Conservation (phyloP, 148 eudicot species). For the Polygonum aviculare region DNA sequence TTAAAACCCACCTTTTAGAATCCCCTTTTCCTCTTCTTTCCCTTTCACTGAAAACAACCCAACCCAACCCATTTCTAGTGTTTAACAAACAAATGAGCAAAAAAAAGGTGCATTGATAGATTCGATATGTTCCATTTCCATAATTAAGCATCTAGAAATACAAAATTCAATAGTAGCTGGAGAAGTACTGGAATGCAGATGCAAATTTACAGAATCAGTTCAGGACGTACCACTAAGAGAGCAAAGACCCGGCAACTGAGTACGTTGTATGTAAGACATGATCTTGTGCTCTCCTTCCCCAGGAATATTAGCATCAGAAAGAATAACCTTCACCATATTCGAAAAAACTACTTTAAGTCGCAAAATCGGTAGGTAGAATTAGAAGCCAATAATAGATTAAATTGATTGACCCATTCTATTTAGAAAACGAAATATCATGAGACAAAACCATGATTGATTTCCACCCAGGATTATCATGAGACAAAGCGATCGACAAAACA, state of each 20-base stretch:
- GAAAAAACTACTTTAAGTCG: constrained; percentile 5
- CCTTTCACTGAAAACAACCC: not conserved
- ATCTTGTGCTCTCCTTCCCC: constrained; percentile 99
- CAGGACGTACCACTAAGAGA: too few species aligned
- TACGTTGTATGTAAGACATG: constrained; percentile 97
- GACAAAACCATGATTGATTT: constrained; percentile 5
- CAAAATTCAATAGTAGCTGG: too few species aligned
- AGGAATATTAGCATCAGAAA: constrained; percentile 98
- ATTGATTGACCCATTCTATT: constrained; percentile 22
- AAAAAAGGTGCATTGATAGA: too few species aligned
- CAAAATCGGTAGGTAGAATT: constrained; percentile 9
- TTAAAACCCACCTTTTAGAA: constrained; percentile 5
- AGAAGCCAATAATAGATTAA: constrained; percentile 15
- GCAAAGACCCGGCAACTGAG: too few species aligned
- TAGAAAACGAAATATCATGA: not conserved
- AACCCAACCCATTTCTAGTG: not conserved
- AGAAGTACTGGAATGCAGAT: too few species aligned
- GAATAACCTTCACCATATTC: constrained; percentile 54
- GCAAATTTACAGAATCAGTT: too few species aligned
- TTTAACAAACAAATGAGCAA: too few species aligned
- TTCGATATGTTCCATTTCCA: too few species aligned
- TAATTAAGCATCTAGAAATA: too few species aligned
- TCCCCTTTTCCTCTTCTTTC: not conserved
- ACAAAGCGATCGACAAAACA: too few species aligned
- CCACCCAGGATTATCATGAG: too few species aligned